Base-by-base conservation (phyloP, 2,329 filamentous ascomycete genomes). In the Dryadomyces quercivorus region DNA sequence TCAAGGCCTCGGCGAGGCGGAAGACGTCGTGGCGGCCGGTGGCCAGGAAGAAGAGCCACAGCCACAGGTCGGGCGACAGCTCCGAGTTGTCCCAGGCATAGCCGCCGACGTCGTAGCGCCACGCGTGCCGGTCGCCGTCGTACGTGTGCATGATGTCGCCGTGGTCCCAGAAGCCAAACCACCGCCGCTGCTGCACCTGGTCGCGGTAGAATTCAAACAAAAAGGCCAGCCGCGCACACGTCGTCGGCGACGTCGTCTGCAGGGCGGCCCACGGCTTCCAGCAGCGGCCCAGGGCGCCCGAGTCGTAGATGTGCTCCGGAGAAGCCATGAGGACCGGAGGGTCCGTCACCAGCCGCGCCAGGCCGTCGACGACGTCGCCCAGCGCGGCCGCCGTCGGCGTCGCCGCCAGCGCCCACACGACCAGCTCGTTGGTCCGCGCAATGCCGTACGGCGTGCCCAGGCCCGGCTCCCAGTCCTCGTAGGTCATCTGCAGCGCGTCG, bases 51-150 rank as follows among this genome's bases (percentile, higher is more conserved):
- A 80, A 77, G 4, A 73, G 74, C 81, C 81, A 84, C 60, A 84
- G 75, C 66, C 77, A 84, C 2, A 83, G 64, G 59, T 84, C 80
- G 0, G 81, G 77, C 0, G 80, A 83, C 0, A 84, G 69, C 62
- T 84, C 80, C 0, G 76, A 80, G 61, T 84, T 84, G 50, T 83
- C 80, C 81, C 81, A 84, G 0, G 78, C 80, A 56, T 79, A 84
- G 0, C 81, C 81, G 3, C 81, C 81, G 18, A 84, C 64, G 48
- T 84, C 81, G 55, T 83, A 84, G 1, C 78, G 72, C 81, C 81
- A 84, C 1, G 70, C 70, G 58, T 83, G 80, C 5, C 80, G 69
- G 61, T 82, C 74, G 0, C 63, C 59, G 51, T 84, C 80, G 57
- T 84, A 84, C 0, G 78, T 77, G 60, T 84, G 81, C 70, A 80